Percentiles rank a stretch among this genome's conserved stretches.
Conservation (phyloP, 2,329 filamentous ascomycete species). For the Chrysosporium keratinophilum region DNA sequence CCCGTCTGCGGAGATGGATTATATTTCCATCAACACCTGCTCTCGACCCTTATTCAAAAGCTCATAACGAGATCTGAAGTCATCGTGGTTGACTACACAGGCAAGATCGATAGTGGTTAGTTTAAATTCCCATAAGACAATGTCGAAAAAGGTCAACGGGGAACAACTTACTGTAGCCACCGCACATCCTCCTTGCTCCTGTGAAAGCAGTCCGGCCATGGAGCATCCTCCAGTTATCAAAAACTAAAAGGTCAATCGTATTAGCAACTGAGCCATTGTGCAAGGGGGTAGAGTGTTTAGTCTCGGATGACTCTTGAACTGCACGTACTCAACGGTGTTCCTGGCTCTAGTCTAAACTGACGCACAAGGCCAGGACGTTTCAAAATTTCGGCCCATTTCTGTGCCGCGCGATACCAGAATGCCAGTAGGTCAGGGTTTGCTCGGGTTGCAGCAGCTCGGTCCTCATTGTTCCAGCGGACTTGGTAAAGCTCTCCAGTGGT, state of each 20-base stretch:
- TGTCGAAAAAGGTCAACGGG: background rate
- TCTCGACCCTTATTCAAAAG: slow-evolving; percentile 53
- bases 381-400: slow-evolving; percentile 61
- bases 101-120: background rate
- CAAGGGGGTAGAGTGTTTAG: too few relatives aligned
- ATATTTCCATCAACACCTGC: slow-evolving; percentile 25
- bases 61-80: slow-evolving; percentile 66
- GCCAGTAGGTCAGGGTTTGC: slow-evolving; percentile 43
- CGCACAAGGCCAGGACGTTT: slow-evolving; percentile 57
- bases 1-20: slow-evolving; percentile 7
- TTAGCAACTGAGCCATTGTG: background rate
- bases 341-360: slow-evolving; percentile 71
- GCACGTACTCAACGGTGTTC: slow-evolving; percentile 60
- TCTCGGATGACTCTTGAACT: background rate
- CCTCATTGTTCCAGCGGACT: slow-evolving; percentile 88
- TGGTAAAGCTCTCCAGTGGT: slow-evolving; percentile 44
- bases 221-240: slow-evolving; percentile 91
- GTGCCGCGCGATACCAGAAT: slow-evolving; percentile 70
- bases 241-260: slow-evolving; percentile 46
- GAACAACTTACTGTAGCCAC: slow-evolving; percentile 65
- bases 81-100: slow-evolving; percentile 51
- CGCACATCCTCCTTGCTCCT: slow-evolving; percentile 77
- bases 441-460: slow-evolving; percentile 59
- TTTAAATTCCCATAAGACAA: background rate
- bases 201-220: slow-evolving; percentile 78